A percentile compares a stretch with the other conserved stretches of the same genome.
phyloP scores from a whole-genome alignment of 306 rosid species.

The Vigna angularis region DNA sequence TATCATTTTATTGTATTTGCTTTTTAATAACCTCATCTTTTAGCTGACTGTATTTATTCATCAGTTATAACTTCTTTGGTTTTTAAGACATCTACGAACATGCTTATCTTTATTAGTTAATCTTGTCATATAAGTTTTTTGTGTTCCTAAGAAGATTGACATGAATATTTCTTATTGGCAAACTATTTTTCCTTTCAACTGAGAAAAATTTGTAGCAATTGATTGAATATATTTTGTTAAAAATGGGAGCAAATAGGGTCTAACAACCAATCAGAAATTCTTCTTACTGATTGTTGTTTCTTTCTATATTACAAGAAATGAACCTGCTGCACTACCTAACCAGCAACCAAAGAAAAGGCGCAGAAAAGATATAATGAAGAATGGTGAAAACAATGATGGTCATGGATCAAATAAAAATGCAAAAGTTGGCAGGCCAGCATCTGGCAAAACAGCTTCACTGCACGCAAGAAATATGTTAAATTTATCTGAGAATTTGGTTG shows the following conservation, averaged over 20 bases:
- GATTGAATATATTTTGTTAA: slow-evolving; percentile 28
- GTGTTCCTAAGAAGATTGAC: slow-evolving; percentile 29
- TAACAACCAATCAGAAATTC: neutral
- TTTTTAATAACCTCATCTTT: slow-evolving; percentile 17
- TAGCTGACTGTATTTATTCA: slow-evolving; percentile 14
- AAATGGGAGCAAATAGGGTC: slow-evolving; percentile 32
- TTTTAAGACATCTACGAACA: neutral
- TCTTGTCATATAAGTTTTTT: slow-evolving; percentile 21
- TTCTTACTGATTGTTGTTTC: slow-evolving; percentile 40
- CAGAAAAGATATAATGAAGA: slow-evolving; percentile 79
- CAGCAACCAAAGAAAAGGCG: slow-evolving; percentile 97
- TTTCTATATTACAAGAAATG: slow-evolving; percentile 53
- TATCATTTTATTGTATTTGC: slow-evolving; percentile 30
- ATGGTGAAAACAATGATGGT: slow-evolving; percentile 62
- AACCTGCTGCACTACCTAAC: slow-evolving; percentile 68
- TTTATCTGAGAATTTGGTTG: slow-evolving; percentile 57
- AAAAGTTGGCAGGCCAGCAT: slow-evolving; percentile 70
- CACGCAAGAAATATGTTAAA: slow-evolving; percentile 57
- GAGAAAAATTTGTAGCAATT: slow-evolving; percentile 19
- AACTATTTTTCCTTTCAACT: slow-evolving; percentile 19
- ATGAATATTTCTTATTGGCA: slow-evolving; percentile 21
- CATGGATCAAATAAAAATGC: slow-evolving; percentile 64
- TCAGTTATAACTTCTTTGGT: neutral
- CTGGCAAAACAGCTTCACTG: slow-evolving; percentile 61
- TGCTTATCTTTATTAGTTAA: slow-evolving; percentile 18